These are phyloP conservation scores for Tetrahymena elliotti DNA, from an alignment of 73 alveolate genomes.

Conservation along the genomic window DNA sequence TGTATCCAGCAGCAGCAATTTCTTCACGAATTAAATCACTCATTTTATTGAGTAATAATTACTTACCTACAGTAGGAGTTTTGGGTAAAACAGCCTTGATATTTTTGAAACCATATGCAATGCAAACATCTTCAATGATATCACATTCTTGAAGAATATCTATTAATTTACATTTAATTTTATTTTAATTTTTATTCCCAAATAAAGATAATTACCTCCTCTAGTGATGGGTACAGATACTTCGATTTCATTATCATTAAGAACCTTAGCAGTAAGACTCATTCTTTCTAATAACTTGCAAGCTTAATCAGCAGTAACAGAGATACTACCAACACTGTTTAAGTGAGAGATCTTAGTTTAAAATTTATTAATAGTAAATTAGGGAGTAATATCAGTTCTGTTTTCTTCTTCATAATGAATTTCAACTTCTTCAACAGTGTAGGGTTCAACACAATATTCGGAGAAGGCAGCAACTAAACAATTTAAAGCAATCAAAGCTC, in stretches of 20 bases:
- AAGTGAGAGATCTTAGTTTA: conserved; percentile 7
- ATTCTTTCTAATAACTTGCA: conserved; percentile 7
- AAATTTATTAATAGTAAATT: conserved; percentile 1
- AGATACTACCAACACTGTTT: conserved; percentile 12
- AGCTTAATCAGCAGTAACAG: conserved; percentile 9
- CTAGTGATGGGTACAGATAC: conserved; percentile 60
- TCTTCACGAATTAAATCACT: conserved; percentile 95
- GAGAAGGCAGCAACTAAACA: conserved; percentile 31
- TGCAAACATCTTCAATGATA: conserved; percentile 91
- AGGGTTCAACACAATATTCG: not conserved
- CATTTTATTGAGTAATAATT: conserved; percentile 69
- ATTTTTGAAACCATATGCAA: conserved; percentile 91
- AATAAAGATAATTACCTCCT: conserved; percentile 48
- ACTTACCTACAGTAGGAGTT: conserved; percentile 76
- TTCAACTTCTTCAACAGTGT: conserved; percentile 13
- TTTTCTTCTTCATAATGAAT: conserved; percentile 17
- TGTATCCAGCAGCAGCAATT: conserved; percentile 89
- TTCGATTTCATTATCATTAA: conserved; percentile 36
- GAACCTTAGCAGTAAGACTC: conserved; percentile 8
- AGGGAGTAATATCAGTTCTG: conserved; percentile 15
- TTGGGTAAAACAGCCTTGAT: conserved; percentile 62
- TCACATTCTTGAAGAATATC: conserved; percentile 90
- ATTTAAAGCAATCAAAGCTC: conserved; percentile 26
- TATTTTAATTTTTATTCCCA: conserved; percentile 59
- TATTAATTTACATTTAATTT: conserved; percentile 54